Base-by-base conservation (phyloP, 495 filamentous ascomycete species). In the Wilcoxina mikolae region DNA sequence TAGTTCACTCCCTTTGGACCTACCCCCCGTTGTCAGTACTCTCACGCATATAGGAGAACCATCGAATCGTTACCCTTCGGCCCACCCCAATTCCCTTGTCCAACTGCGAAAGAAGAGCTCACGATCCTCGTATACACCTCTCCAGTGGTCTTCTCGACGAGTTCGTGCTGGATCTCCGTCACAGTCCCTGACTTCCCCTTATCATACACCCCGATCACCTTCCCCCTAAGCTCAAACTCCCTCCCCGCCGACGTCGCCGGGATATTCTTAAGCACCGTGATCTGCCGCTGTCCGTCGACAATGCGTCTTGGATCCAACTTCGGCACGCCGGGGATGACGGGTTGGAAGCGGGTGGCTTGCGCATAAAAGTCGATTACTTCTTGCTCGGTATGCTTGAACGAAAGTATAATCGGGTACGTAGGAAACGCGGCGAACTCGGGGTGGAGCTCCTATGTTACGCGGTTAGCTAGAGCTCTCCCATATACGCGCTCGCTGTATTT, bases 281-380 rank as follows among this genome's bases (percentile, higher is more conserved):
- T 77, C 49, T 78, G 74, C 54, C 88, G 84, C 73, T 95, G 85
- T 61, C 88, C 87, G 65, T 95, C 88, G 25, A 95, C 82, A 23
- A 81, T 81, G 48, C 80, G 78, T 46, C 74, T 74, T 57, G 76
- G 65, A 70, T 94, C 87, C 67, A 93, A 82, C 49, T 77, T 75
- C 12, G 88, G 88, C 2, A 89, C 79, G 39, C 80, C 80, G 2
- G 83, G 84, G 61, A 93, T 89, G 77, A 70, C 22, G 71, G 69
- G 12, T 73, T 70, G n/a, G n/a, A n/a, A n/a, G 47, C 72, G 71
- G 60, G 77, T 70, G 46, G 75, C 68, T 43, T 71, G 69, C 27
- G 81, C 79, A 69, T 91, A 91, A 74, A 93, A 94, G 72, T 91
- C 84, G 57, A 85, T 77, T 56, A 93, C 84, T 61, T 93, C 87